Evolutionary conservation across 2,329 filamentous ascomycete species (phyloP), one percentile per base, ranked within the genome.

Genomic region (Colletotrichum graminicola): DNA sequence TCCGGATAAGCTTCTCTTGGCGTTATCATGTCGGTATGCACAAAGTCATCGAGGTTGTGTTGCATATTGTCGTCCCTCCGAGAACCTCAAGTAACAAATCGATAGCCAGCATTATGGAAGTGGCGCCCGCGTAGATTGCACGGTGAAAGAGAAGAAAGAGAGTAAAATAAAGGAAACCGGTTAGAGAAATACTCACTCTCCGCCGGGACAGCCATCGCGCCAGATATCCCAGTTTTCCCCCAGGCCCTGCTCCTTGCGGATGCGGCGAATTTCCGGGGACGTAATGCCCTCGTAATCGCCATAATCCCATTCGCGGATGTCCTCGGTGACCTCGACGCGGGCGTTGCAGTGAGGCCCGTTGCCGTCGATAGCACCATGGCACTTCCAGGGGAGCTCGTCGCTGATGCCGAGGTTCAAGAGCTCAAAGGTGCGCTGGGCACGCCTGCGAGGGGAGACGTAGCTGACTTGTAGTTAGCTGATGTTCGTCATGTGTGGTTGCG

Each of bases 391-490:
- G 21, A 95, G 84, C 1, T 87, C 84, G 51, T 90, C 88, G n/a
- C 84, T 81, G 78, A 91, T 90, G 61, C 91, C 93, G 26, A 97
- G 84, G 75, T 93, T 89, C 34, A 98, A 90, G 59, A 98, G 89
- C 80, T 97, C 94, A 78, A 98, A 92, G n/a, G 95, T 98, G 62
- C 90, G 88, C 81, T 96, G 94, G 26, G 95, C 94, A 71, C 95
- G 92, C 73, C 88, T 89, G 57, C 95, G 92, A 3, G 95, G 95
- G 2, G 94, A 97, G 51, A 98, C 94, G 81, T 95, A 97, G 76
- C 89, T 92, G 76, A 23, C 43, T 16, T 41, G 34, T 36, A 2
- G 51, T 64, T 45, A 73, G 51, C 10, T n/a, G 32, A 26, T 59
- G 47, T 52, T 41, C 21, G 7, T 23, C 29, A 16, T 52, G 12